These are phyloP conservation scores for Wickerhamiella hasegawae DNA, from an alignment of 805 yeast genomes.

Conservation along the genomic window DNA sequence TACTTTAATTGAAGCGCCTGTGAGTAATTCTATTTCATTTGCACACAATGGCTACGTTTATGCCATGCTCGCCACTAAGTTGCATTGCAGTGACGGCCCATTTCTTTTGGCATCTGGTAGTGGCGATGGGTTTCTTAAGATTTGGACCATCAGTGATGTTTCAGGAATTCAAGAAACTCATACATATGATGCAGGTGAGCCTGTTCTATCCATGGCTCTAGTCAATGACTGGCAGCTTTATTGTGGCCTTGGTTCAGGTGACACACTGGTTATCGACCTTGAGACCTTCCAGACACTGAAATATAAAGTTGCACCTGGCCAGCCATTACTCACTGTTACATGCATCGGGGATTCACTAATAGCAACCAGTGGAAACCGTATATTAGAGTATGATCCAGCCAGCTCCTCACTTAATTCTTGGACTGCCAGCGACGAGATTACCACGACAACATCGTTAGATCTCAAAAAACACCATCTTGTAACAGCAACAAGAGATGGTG, in stretches of 20 bases:
- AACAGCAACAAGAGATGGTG: slow-evolving; percentile 31
- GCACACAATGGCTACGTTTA: slow-evolving; percentile 91
- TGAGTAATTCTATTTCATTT: slow-evolving; percentile 48
- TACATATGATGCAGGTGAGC: slow-evolving; percentile 31
- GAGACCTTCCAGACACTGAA: slow-evolving; percentile 54
- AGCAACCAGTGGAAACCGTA: slow-evolving; percentile 39
- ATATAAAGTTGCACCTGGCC: slow-evolving; percentile 9
- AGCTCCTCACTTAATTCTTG: slow-evolving; percentile 25
- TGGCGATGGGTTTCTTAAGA: slow-evolving; percentile 77
- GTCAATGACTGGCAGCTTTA: slow-evolving; percentile 53
- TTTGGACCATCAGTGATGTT: slow-evolving; percentile 42
- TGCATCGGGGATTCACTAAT: slow-evolving; percentile 41
- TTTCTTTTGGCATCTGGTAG: slow-evolving; percentile 53
- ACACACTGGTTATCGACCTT: slow-evolving; percentile 73
- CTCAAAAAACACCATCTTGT: slow-evolving; percentile 6
- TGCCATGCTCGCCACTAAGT: slow-evolving; percentile 32
- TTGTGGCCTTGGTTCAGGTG: slow-evolving; percentile 66
- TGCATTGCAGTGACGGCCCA: slow-evolving; percentile 4
- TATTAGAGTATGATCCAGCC: slow-evolving; percentile 36
- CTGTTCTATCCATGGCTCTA: slow-evolving; percentile 49
- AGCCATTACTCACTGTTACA: slow-evolving; percentile 42
- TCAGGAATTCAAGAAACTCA: background rate
- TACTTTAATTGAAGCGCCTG: slow-evolving; percentile 35
- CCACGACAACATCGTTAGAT: slow-evolving; percentile 10
- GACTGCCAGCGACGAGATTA: slow-evolving; percentile 12